Evolutionary conservation across 306 rosid genomes (phyloP).

Genomic region (Styphnolobium japonicum): DNA sequence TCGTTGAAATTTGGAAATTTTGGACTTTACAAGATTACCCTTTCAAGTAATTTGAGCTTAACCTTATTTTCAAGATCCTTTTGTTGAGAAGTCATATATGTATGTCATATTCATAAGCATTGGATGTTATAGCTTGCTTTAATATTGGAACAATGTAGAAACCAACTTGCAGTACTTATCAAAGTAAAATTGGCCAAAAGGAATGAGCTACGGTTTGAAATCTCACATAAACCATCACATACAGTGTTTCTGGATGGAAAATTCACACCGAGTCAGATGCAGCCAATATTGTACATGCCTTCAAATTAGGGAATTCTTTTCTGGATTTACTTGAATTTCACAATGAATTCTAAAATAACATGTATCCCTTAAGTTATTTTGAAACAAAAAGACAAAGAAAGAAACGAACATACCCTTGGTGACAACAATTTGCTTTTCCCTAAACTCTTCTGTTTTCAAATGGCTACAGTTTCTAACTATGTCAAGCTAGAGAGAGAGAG

Average conservation of each 20-base stretch:
- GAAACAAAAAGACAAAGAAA: constrained; percentile 47
- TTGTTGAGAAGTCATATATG: not conserved
- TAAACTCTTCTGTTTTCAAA: constrained; percentile 39
- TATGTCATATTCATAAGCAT: not conserved
- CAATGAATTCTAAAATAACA: not conserved
- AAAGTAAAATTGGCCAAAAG: not conserved
- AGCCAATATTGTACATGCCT: not conserved
- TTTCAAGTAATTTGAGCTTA: constrained; percentile 2
- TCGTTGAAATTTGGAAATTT: not conserved
- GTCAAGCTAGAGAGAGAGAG: constrained; percentile 31
- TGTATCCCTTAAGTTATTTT: not conserved
- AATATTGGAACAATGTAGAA: not conserved
- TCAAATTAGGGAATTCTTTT: constrained; percentile 2
- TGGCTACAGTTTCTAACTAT: constrained; percentile 24
- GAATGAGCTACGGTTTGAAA: not conserved
- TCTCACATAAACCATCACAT: not conserved
- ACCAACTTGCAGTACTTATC: not conserved
- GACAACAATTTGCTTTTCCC: constrained; percentile 81
- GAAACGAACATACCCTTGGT: constrained; percentile 67
- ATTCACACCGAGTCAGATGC: not conserved
- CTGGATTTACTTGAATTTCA: constrained; percentile 7
- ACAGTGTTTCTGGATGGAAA: not conserved
- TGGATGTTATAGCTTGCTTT: not conserved
- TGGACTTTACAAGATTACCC: constrained; percentile 20
- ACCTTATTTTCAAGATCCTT: not conserved